Evolutionary conservation across 768 basidiomycete genomes (phyloP), one percentile per base, ranked within the genome.

Genomic region (Tricholoma furcatifolium): DNA sequence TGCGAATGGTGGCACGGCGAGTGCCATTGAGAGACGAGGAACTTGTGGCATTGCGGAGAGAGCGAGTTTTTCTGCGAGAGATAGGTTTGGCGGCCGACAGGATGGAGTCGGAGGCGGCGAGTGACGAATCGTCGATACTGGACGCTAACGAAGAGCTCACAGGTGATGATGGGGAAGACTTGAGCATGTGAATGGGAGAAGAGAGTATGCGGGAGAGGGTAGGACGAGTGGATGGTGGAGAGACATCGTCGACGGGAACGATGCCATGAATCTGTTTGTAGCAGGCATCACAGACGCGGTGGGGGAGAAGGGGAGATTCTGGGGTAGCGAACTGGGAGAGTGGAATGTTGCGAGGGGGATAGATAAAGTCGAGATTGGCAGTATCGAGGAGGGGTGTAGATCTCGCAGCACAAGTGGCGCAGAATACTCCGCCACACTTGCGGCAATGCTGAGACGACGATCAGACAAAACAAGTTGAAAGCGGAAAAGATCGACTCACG

Each of bases 351-450:
- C 83, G 79, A 1, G 89, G 90, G 1, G 89, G 90, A 40, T 85
- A 74, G 43, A 89, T 69, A 67, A 92, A 90, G 47, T 73, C 65
- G 36, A 92, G 83, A 49, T 77, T 76, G 8, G 87, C 80, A n/a
- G 86, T 80, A 63, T 91, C 90, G 49, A 91, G 78, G 4, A 91
- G 81, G 11, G 79, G 71, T 0, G 85, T 89, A 6, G 74, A 63
- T 50, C 79, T 79, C 6, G 78, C 70, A 1, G 83, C 79, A 65
- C 90, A 91, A 6, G 76, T 67, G 43, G 67, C 66, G 69, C 90
- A 92, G 65, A 84, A 91, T 27, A 91, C 72, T 56, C 87, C 88
- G 45, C 90, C 90, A 59, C 90, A 91, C 65, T 91, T 91, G 66
- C 90, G 81, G 68, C 90, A 92, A 55, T 92, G 90, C 85, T 88